Evolutionary conservation across 768 basidiomycete genomes (phyloP), one percentile per base, ranked within the genome.

Genomic region (Panaeolus cyanescens): DNA sequence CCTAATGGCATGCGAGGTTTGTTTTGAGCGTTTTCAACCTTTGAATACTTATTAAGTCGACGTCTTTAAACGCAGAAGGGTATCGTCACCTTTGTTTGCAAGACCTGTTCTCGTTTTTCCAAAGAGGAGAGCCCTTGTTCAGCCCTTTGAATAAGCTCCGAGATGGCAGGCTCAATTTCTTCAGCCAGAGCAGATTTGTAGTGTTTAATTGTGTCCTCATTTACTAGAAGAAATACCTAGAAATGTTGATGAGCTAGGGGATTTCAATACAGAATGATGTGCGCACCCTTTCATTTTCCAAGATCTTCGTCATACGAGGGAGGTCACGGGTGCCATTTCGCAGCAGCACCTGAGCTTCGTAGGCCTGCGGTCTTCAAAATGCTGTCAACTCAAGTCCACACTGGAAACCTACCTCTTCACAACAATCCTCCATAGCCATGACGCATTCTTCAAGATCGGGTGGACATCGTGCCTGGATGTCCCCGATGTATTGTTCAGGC

Each of bases 91-190:
- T 92, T 92, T 20, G 82, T 79, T 68, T 88, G 83, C 39, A 92
- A 73, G 53, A 80, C 68, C 53, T 75, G 79, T 64, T 90, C 88
- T 68, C 85, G 85, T 77, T 88, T 89, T 64, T 81, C 75, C 58
- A 93, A 72, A 8, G 77, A 69, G 30, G 82, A 80, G 32, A 93
- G 72, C 1, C 90, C 91, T 66, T 85, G 85, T 67, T 92, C 88
- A 0, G 91, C 87, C 22, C 85, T 83, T 59, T 85, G 80, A 19
- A 92, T 82, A 15, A 94, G 84, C 64, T 93, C 91, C 50, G 80
- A 84, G 19, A 94, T 88, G 31, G 89, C 85, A 17, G 92, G 92
- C 62, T 93, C 92, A 9, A 94, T 85, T 70, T 93, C 92, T 56
- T 91, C 89, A 1, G 84, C 87, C 37, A 93, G 79, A 40, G 89